Conservation (phyloP, 2,329 filamentous ascomycete species). For the Colletotrichum sp. region DNA sequence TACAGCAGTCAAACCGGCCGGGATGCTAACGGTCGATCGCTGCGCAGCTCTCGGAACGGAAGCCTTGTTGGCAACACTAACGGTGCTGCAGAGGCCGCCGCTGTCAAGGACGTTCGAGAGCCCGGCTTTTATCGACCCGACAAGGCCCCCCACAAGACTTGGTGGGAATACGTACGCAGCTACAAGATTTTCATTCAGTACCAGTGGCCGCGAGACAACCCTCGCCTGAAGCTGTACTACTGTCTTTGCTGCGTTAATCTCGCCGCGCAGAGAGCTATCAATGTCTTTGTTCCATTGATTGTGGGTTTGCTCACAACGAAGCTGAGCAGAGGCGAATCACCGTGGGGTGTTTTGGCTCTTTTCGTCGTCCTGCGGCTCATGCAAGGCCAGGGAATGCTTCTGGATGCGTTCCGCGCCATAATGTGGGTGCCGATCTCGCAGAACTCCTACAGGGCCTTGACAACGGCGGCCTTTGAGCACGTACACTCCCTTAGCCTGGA, state of each 20-base stretch:
- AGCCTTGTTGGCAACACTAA: slow-evolving; percentile 33
- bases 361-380: slow-evolving; percentile 82
- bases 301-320: slow-evolving; percentile 80
- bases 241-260: slow-evolving; percentile 83
- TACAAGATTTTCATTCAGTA: slow-evolving; percentile 97
- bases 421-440: slow-evolving; percentile 98
- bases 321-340: slow-evolving; percentile 59
- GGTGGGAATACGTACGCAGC: slow-evolving; percentile 94
- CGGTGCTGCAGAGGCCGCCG: slow-evolving; percentile 45
- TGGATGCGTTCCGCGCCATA: slow-evolving; percentile 81
- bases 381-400: slow-evolving; percentile 86
- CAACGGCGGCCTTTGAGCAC: slow-evolving; percentile 95
- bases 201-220: slow-evolving; percentile 87
- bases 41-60: slow-evolving; percentile 22
- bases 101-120: slow-evolving; percentile 58
- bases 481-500: slow-evolving; percentile 94
- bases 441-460: slow-evolving; percentile 93
- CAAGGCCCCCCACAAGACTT: slow-evolving; percentile 84
- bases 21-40: slow-evolving; percentile 12
- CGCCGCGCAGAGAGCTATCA: slow-evolving; percentile 80
- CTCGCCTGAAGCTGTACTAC: slow-evolving; percentile 76
- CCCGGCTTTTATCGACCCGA: slow-evolving; percentile 89
- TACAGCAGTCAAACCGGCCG: slow-evolving; percentile 38
- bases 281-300: slow-evolving; percentile 84
- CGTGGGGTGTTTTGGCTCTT: slow-evolving; percentile 69